Evolutionary conservation across 2,329 filamentous ascomycete species (phyloP).

Genomic region (Colletotrichum camelliae): DNA sequence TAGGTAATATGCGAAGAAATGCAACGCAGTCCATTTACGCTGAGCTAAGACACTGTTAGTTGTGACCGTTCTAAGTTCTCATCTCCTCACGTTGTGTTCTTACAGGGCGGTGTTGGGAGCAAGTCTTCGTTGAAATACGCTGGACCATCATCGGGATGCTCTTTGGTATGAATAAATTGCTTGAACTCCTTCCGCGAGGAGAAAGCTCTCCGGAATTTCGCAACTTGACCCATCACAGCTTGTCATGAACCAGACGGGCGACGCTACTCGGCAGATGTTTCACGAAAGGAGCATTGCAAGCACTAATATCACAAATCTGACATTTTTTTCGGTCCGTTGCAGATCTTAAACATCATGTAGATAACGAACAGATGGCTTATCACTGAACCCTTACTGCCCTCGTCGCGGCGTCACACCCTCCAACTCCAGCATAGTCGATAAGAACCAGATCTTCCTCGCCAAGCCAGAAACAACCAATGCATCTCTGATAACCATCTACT

Average conservation of each 20-base stretch:
- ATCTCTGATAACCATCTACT: background rate
- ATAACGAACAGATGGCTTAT: background rate
- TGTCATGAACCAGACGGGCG: background rate
- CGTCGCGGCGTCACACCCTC: background rate
- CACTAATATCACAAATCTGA: background rate
- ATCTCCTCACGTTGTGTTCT: background rate
- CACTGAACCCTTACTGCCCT: background rate
- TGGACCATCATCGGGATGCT: background rate
- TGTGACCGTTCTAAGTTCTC: rapidly evolving
- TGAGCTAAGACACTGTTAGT: slow-evolving; percentile 1
- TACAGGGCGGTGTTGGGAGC: slow-evolving; percentile 25
- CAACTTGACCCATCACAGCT: background rate
- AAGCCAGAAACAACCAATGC: background rate
- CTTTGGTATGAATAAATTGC: slow-evolving; percentile 15
- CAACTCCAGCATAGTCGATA: background rate
- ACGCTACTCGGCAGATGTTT: background rate
- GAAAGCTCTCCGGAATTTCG: slow-evolving; percentile 5
- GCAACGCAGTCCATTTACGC: slow-evolving; percentile 27
- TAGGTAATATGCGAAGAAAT: slow-evolving; percentile 37
- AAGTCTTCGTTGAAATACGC: slow-evolving; percentile 30
- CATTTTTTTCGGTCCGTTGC: background rate
- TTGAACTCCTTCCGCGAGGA: slow-evolving; percentile 22
- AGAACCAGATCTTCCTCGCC: background rate
- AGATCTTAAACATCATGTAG: background rate
- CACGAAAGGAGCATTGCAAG: background rate